Conservation (phyloP, 2,329 filamentous ascomycete species). For the Cercospora citrullina region DNA sequence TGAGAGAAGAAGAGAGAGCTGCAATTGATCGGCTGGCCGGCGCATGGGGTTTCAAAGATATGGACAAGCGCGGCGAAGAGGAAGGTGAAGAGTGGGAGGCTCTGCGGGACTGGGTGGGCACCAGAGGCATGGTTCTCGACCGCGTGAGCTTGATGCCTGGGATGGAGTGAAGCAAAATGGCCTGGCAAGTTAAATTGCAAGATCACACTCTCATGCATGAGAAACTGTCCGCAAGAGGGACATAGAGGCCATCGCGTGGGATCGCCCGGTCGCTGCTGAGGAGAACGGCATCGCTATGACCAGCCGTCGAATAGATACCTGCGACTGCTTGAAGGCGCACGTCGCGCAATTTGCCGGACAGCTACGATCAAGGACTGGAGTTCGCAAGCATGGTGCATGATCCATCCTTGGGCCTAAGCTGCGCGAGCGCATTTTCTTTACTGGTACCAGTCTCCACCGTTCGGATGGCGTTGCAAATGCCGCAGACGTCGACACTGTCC, state of each 20-base stretch:
- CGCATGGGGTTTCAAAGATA: constrained; percentile 88
- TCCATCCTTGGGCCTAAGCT: not conserved
- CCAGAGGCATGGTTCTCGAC: constrained; percentile 87
- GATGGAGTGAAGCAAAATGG: constrained; percentile 61
- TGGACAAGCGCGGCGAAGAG: constrained; percentile 80
- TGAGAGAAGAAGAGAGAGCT: constrained; percentile 85
- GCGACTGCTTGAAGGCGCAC: not conserved
- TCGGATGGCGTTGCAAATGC: too few species aligned
- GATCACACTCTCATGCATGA: not conserved
- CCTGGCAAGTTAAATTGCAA: not conserved
- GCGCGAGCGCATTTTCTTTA: too few species aligned
- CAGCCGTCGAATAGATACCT: not conserved
- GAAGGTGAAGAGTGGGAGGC: constrained; percentile 87
- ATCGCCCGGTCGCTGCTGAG: not conserved
- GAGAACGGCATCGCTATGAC: not conserved
- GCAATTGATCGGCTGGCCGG: constrained; percentile 82
- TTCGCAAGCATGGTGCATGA: not conserved
- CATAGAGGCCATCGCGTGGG: not conserved
- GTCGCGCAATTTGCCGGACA: not conserved
- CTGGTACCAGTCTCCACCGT: too few species aligned
- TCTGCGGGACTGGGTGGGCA: constrained; percentile 77
- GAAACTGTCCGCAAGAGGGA: not conserved
- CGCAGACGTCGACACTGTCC: too few species aligned
- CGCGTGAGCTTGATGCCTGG: constrained; percentile 87
- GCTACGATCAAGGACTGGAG: not conserved